Evolutionary conservation across 192 early-diverging fungal species (phyloP).

Genomic region (Coemansia sp.): DNA sequence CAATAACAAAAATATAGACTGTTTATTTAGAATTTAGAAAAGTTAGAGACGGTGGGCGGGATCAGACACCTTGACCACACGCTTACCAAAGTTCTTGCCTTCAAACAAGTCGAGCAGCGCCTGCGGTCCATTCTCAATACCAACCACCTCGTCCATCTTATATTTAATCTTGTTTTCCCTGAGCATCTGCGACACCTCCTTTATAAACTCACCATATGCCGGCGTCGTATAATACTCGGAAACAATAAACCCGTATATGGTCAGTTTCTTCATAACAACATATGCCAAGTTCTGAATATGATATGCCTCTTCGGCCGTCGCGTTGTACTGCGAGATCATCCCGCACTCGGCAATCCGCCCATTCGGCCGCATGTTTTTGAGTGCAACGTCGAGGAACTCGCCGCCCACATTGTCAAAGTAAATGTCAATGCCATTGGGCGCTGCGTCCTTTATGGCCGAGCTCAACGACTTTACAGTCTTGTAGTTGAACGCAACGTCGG

Average conservation of each 20-base stretch:
- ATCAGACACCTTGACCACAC: constrained; percentile 51
- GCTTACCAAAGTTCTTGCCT: constrained; percentile 72
- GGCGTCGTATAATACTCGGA: constrained; percentile 48
- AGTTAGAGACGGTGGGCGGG: constrained; percentile 13
- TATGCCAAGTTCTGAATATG: constrained; percentile 58
- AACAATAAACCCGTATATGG: constrained; percentile 69
- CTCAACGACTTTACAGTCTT: constrained; percentile 62
- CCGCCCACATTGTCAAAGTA: constrained; percentile 88
- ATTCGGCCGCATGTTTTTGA: constrained; percentile 59
- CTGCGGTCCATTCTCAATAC: constrained; percentile 64
- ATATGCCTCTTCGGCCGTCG: constrained; percentile 50
- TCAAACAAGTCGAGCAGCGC: constrained; percentile 63
- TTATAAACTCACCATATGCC: constrained; percentile 54
- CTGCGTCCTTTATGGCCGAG: constrained; percentile 56
- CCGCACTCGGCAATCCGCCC: constrained; percentile 73
- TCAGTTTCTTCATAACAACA: constrained; percentile 58
- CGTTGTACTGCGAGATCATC: constrained; percentile 74
- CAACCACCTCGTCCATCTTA: constrained; percentile 57
- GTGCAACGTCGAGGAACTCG: constrained; percentile 69
- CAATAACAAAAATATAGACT: neutral
- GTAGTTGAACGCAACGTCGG: constrained; percentile 92
- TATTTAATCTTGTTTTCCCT: constrained; percentile 63
- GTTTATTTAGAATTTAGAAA: neutral
- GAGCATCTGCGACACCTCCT: constrained; percentile 58
- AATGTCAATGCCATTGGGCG: constrained; percentile 81